These are phyloP conservation scores for Pythium myriotylum DNA, from an alignment of 352 stramenopile species.

Conservation along the genomic window DNA sequence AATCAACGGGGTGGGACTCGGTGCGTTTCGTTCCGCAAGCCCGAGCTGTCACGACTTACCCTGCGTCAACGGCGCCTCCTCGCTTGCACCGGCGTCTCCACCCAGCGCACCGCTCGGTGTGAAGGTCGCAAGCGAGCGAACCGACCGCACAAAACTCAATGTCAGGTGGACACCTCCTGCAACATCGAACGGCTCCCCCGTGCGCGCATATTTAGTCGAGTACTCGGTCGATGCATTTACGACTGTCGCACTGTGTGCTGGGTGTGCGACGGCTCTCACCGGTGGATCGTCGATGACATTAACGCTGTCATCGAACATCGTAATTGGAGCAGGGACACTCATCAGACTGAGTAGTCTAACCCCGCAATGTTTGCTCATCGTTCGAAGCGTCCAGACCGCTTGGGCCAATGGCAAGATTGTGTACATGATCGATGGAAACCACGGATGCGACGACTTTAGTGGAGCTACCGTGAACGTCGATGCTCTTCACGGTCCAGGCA, in stretches of 20 bases:
- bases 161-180: conserved; percentile 83
- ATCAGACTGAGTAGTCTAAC: conserved; percentile 47
- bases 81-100: conserved; percentile 59
- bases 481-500: conserved; percentile 45
- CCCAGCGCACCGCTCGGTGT: conserved; percentile 77
- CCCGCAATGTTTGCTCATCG: conserved; percentile 53
- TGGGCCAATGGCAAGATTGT: conserved; percentile 43
- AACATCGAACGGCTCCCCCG: conserved; percentile 62
- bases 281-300: conserved; percentile 40
- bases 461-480: conserved; percentile 38
- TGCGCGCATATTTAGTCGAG: conserved; percentile 85
- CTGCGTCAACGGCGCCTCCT: conserved; percentile 39
- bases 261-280: conserved; percentile 48
- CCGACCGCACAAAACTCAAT: conserved; percentile 75
- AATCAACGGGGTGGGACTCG: conserved; percentile 85
- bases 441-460: conserved; percentile 74
- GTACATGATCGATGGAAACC: conserved; percentile 46
- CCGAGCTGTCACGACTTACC: conserved; percentile 54
- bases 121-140: conserved; percentile 77
- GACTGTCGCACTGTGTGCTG: conserved; percentile 40
- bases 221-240: conserved; percentile 72
- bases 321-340: conserved; percentile 41
- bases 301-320: conserved; percentile 38
- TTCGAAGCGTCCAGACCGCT: conserved; percentile 36
- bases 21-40: conserved; percentile 48